phyloP scores from a whole-genome alignment of 2,329 filamentous ascomycete genomes.

The Sporothrix phasma region DNA sequence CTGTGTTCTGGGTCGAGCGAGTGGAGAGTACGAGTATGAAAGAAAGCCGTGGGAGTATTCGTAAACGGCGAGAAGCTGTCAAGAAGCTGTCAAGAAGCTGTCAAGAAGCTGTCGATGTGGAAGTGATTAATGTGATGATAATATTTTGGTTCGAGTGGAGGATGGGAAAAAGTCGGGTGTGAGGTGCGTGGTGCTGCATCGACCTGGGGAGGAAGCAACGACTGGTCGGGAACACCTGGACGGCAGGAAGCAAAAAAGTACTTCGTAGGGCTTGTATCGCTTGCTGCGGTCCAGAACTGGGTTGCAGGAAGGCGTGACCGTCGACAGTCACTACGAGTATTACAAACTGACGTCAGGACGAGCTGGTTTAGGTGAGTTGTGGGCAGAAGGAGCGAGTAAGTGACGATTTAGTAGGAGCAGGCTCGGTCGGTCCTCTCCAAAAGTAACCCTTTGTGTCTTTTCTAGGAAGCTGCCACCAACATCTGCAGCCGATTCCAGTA shows the following conservation, averaged over 20 bases:
- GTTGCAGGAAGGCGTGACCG: constrained; percentile 1
- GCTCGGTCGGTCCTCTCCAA: not conserved
- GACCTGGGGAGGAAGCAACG: not conserved
- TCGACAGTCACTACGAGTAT: not conserved
- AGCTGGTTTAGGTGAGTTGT: not conserved
- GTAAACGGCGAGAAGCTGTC: not conserved
- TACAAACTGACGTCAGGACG: constrained; percentile 9
- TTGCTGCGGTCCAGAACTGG: not conserved
- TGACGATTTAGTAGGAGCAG: not conserved
- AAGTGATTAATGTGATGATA: not conserved
- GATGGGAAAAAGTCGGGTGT: not conserved
- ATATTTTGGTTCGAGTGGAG: not conserved
- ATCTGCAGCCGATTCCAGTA: not conserved
- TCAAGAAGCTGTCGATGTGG: not conserved
- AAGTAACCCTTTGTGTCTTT: not conserved
- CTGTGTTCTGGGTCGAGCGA: not conserved
- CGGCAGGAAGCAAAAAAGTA: not conserved
- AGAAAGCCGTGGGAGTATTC: too few relatives aligned
- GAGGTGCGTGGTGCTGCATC: not conserved
- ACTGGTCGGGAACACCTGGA: not conserved
- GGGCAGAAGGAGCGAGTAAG: not conserved
- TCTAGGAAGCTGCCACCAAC: not conserved
- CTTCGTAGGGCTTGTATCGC: not conserved
- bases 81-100: not conserved
- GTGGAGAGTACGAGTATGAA: too few relatives aligned